Percentiles rank a stretch among this genome's conserved stretches.
These are phyloP conservation scores for Zopfia rhizophila DNA, from an alignment of 2,329 filamentous ascomycete genomes.

Conservation along the genomic window DNA sequence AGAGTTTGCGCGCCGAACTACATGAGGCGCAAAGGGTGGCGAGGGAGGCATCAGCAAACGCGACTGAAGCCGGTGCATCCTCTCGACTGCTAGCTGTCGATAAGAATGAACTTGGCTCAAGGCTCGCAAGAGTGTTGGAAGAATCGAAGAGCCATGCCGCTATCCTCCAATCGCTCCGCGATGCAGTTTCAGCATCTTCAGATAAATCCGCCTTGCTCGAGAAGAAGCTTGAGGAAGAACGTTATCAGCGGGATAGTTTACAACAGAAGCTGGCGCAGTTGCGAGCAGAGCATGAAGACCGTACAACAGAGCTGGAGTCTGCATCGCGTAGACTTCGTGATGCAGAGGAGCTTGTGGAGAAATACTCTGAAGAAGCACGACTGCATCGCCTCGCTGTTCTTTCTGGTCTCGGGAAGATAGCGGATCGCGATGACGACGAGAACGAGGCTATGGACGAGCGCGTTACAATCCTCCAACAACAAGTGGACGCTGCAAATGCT, in stretches of 20 bases:
- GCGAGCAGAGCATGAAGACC: constrained; percentile 83
- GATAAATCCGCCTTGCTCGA: constrained; percentile 82
- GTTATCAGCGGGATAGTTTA: constrained; percentile 75
- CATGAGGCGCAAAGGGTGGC: constrained; percentile 81
- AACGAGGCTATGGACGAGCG: constrained; percentile 71
- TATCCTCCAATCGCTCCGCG: constrained; percentile 78
- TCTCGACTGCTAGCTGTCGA: constrained; percentile 84
- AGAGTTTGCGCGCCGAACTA: constrained; percentile 85
- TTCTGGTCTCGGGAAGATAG: constrained; percentile 80
- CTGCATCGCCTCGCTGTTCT: constrained; percentile 86
- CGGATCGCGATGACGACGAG: constrained; percentile 63
- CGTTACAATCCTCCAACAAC: constrained; percentile 77
- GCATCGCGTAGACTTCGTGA: constrained; percentile 80
- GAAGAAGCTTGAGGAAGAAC: constrained; percentile 84
- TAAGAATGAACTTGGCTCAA: constrained; percentile 78
- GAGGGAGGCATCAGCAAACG: constrained; percentile 81
- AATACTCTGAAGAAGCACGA: constrained; percentile 85
- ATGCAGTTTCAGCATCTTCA: constrained; percentile 80
- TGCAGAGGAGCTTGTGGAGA: constrained; percentile 87
- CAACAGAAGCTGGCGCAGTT: constrained; percentile 81
- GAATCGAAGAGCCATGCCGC: constrained; percentile 75
- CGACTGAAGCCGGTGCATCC: constrained; percentile 79
- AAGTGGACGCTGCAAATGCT: constrained; percentile 79
- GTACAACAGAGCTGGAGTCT: constrained; percentile 79
- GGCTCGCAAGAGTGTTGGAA: constrained; percentile 73